phyloP scores from a whole-genome alignment of 140 eudicot species.

The Eryngium alpinum region DNA sequence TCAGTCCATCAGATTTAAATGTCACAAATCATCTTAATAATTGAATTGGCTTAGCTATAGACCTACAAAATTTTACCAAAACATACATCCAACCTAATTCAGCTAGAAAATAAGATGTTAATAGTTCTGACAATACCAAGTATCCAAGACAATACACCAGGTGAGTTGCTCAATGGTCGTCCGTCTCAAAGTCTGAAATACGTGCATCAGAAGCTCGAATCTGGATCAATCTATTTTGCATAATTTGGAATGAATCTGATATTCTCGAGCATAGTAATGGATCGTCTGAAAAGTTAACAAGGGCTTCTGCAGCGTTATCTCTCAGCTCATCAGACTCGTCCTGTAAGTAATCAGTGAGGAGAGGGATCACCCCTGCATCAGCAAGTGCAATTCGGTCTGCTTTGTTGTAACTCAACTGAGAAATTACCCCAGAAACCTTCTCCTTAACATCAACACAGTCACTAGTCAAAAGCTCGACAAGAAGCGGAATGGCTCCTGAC shows the following conservation, averaged over 20 bases:
- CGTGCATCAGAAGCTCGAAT: constrained; percentile 32
- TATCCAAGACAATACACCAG: constrained; percentile 28
- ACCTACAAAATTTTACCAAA: too few relatives aligned
- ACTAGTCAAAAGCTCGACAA: constrained; percentile 42
- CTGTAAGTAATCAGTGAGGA: constrained; percentile 40
- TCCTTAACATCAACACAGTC: constrained; percentile 30
- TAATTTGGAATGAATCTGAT: constrained; percentile 32
- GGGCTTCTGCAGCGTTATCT: constrained; percentile 64
- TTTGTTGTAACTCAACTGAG: constrained; percentile 52
- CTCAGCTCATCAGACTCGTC: constrained; percentile 48
- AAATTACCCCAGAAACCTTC: constrained; percentile 51
- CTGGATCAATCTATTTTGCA: constrained; percentile 41
- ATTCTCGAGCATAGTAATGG: constrained; percentile 31
- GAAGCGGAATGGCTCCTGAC: constrained; percentile 43
- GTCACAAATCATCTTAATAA: too few relatives aligned
- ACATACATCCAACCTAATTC: too few relatives aligned
- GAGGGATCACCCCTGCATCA: constrained; percentile 38
- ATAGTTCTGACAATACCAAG: neutral
- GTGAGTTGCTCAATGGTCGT: constrained; percentile 37
- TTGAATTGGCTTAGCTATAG: too few relatives aligned
- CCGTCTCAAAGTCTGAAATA: constrained; percentile 31
- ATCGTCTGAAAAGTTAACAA: constrained; percentile 46
- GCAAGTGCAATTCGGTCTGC: constrained; percentile 38
- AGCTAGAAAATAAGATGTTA: too few relatives aligned
- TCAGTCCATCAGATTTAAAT: too few relatives aligned